Evolutionary conservation across 2,329 filamentous ascomycete species (phyloP).

Genomic region (Aureobasidium sp.): DNA sequence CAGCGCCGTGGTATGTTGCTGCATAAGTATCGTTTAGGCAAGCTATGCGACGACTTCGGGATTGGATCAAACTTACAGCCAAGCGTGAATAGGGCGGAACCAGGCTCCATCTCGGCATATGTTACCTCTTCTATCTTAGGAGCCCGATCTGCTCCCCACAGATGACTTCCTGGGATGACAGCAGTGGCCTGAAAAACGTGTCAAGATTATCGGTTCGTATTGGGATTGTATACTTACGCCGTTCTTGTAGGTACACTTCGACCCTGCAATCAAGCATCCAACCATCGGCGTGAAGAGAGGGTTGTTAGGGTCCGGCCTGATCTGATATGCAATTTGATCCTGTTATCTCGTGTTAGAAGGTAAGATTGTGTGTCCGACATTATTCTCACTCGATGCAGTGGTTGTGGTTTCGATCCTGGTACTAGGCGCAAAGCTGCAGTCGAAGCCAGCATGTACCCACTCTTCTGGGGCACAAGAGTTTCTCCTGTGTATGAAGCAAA

Average conservation of each 20-base stretch:
- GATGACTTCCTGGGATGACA: conserved; percentile 3
- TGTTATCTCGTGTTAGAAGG: not conserved
- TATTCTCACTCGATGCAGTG: not conserved
- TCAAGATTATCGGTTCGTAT: too few species aligned
- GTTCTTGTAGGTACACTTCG: conserved; percentile 4
- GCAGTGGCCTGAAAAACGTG: not conserved
- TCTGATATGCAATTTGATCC: conserved; percentile 1
- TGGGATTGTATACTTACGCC: not conserved
- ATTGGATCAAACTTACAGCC: not conserved
- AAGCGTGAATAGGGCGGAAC: not conserved
- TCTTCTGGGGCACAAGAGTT: not conserved
- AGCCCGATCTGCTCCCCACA: not conserved
- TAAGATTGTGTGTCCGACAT: too few species aligned
- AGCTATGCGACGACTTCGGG: not conserved
- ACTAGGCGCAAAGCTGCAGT: not conserved
- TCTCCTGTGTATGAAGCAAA: conserved; percentile 4
- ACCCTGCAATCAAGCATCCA: not conserved
- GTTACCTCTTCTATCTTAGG: not conserved
- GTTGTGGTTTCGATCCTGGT: not conserved
- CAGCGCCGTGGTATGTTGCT: conserved; percentile 8
- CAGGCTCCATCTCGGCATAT: conserved; percentile 3
- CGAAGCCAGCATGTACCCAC: not conserved
- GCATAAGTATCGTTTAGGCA: not conserved
- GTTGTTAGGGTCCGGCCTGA: not conserved
- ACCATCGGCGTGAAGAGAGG: conserved; percentile 3